Percentiles rank a stretch among this genome's conserved stretches.
Evolutionary conservation across 2,329 filamentous ascomycete species (phyloP).

Genomic region (Sarocladium kiliense): DNA sequence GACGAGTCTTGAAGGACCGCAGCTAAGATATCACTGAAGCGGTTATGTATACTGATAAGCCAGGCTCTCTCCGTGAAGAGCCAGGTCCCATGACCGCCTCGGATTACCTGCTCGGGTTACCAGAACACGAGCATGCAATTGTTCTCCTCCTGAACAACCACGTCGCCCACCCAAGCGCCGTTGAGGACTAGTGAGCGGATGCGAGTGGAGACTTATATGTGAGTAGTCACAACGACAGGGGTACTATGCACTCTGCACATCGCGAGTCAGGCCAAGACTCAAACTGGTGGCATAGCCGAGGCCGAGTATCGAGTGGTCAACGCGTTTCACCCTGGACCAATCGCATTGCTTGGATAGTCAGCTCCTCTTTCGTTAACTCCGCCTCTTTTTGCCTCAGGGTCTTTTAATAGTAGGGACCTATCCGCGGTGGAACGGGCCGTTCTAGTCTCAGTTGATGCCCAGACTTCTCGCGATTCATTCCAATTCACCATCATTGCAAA

Average conservation of each 20-base stretch:
- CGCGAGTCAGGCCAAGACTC: not conserved
- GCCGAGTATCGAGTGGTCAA: not conserved
- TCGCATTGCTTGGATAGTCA: not conserved
- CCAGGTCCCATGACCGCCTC: too few relatives aligned
- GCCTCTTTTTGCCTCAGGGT: not conserved
- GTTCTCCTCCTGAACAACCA: too few relatives aligned
- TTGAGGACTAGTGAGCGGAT: too few relatives aligned
- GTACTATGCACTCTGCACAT: not conserved
- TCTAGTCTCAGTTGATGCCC: not conserved
- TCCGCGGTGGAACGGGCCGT: conserved; percentile 2
- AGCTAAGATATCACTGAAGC: too few relatives aligned
- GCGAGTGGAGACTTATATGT: too few relatives aligned
- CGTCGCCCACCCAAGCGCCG: too few relatives aligned
- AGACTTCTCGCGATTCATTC: not conserved
- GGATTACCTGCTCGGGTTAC: too few relatives aligned
- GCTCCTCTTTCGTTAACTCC: conserved; percentile 5
- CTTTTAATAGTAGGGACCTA: not conserved
- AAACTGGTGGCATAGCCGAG: not conserved
- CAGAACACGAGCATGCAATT: too few relatives aligned
- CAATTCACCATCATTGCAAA: too few relatives aligned
- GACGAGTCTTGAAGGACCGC: too few relatives aligned
- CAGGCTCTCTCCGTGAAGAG: too few relatives aligned
- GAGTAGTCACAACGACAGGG: not conserved
- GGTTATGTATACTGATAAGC: too few relatives aligned
- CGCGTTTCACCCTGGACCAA: not conserved